Base-by-base conservation (phyloP, 1,284 basidiomycete species). In the Blastosporella zonata region DNA sequence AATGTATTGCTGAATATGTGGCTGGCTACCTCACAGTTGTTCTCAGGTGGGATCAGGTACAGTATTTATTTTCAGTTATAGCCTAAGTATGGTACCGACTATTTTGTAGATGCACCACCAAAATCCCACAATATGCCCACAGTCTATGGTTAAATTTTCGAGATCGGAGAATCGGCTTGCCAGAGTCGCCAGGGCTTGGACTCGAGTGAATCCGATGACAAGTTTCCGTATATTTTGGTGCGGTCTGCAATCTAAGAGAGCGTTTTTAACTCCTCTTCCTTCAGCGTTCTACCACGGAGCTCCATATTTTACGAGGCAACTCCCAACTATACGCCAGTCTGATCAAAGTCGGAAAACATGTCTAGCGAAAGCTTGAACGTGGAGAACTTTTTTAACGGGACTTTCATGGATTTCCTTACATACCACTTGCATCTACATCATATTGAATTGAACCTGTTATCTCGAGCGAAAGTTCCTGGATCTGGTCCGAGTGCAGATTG, bases 401-500 rank as follows among this genome's bases (percentile, higher is more conserved):
- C 13, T 2, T n/a, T 34, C 29, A 17, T 15, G 21, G 44, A 38
- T 37, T 25, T 25, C 15, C 36, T 13, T 9, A 7, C 20, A n/a
- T 38, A 36, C 29, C 20, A 31, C 29, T 31, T n/a, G n/a, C 29
- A 8, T 31, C 29, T 13, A 25, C 25, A n/a, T 23, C 38, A 12
- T 40, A 3, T n/a, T 33, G 8, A 43, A 25, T 20, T 18, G 18
- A 20, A 21, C 23, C 29, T 10, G 34, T 35, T 5, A 44, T 43
- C 6, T 39, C 18, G 10, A 52, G 18, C 6, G 18, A 33, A 12
- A 52, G 50, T 18, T 47, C 23, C 13, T 34, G 28, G 6, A 52
- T 28, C 17, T 29, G 28, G 4, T 20, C 18, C n/a, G 50, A 15
- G 12, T 47, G 46, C 23, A 45, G 18, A 8, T 43, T 22, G 4